A percentile compares a stretch with the other conserved stretches of the same genome.
phyloP scores from a whole-genome alignment of 2,329 filamentous ascomycete genomes.

The Tolypocladium paradoxum region DNA sequence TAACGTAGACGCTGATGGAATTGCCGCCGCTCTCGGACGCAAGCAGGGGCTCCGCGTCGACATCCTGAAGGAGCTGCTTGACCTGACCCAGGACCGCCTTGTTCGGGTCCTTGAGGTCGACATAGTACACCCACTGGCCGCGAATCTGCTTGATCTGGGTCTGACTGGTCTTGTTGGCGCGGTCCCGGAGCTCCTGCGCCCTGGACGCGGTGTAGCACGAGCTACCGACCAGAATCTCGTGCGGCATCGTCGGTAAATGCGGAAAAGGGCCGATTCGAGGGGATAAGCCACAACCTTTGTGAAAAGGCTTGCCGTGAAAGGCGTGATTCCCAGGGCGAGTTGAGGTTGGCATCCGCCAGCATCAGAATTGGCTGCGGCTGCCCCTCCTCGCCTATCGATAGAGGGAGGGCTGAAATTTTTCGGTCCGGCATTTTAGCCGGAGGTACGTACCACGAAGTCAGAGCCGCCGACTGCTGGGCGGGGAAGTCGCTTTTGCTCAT shows the following conservation, averaged over 20 bases:
- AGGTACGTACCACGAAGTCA: not conserved
- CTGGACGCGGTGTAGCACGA: conserved; percentile 39
- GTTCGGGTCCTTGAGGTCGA: conserved; percentile 44
- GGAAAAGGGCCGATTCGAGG: not conserved
- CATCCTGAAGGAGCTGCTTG: conserved; percentile 33
- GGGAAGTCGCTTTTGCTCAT: not conserved
- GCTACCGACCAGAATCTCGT: conserved; percentile 27
- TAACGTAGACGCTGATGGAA: conserved; percentile 57
- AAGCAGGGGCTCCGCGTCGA: conserved; percentile 16
- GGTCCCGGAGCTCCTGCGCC: conserved; percentile 31
- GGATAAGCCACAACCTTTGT: not conserved
- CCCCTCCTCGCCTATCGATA: conserved; percentile 9
- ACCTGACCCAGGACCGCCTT: conserved; percentile 32
- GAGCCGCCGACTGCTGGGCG: not conserved
- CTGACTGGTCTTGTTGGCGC: conserved; percentile 31
- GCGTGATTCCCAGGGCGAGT: not conserved
- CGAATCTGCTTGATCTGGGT: conserved; percentile 36
- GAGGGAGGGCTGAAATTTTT: conserved; percentile 11
- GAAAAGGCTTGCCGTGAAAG: not conserved
- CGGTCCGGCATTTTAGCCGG: conserved; percentile 6
- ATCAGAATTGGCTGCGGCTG: not conserved
- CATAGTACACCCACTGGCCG: conserved; percentile 55
- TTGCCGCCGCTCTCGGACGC: conserved; percentile 27
- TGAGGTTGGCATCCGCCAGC: not conserved
- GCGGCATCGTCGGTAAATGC: conserved; percentile 16